phyloP scores from a whole-genome alignment of 2,329 filamentous ascomycete species.

The Colletotrichum tabaci region DNA sequence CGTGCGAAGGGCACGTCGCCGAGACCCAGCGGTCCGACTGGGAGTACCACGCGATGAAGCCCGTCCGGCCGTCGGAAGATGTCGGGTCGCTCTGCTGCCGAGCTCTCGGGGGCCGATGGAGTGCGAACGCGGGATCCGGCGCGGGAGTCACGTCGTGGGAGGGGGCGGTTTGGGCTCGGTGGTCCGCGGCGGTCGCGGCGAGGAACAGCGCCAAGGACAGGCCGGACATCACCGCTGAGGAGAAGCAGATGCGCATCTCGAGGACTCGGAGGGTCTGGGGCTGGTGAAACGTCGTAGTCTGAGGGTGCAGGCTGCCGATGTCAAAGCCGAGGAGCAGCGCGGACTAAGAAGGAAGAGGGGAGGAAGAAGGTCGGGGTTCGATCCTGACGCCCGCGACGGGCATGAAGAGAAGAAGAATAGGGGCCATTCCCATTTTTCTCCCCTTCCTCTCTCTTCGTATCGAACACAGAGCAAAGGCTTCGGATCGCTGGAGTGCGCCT shows the following conservation, averaged over 20 bases:
- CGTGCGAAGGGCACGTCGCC: slow-evolving; percentile 16
- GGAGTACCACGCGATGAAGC: slow-evolving; percentile 33
- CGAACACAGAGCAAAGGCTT: not conserved
- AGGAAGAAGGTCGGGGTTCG: not conserved
- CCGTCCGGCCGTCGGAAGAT: slow-evolving; percentile 10
- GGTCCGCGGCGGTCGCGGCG: not conserved
- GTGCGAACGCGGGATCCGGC: not conserved
- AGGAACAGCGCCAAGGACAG: not conserved
- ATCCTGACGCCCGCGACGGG: slow-evolving; percentile 9
- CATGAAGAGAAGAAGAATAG: not conserved
- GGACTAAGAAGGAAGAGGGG: not conserved
- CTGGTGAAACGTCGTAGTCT: slow-evolving; percentile 9
- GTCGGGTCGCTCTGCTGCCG: not conserved
- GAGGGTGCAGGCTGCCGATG: not conserved
- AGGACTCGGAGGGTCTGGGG: not conserved
- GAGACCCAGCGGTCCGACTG: slow-evolving; percentile 21
- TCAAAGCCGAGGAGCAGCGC: not conserved
- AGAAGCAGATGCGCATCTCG: slow-evolving; percentile 17
- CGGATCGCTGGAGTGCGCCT: not conserved
- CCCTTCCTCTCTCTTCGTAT: not conserved
- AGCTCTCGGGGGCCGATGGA: not conserved
- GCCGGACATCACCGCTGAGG: not conserved
- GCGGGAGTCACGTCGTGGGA: slow-evolving; percentile 5
- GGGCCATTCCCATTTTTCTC: not conserved
- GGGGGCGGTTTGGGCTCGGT: not conserved